phyloP scores from a whole-genome alignment of 495 filamentous ascomycete genomes.

The Penicillium mononematosum region DNA sequence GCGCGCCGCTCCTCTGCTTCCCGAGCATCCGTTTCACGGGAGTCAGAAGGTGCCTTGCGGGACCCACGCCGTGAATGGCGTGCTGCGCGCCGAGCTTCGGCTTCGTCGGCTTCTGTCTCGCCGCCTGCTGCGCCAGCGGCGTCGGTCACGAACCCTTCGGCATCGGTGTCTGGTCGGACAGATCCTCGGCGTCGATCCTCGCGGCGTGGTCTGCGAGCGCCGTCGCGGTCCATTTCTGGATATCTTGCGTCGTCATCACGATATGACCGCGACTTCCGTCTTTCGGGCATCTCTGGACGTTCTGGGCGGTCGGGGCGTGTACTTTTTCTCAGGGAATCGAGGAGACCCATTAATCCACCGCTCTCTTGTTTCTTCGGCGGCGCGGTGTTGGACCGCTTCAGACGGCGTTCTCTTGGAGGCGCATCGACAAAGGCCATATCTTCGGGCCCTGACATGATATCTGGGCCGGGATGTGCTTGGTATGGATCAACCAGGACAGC shows the following conservation, averaged over 20 bases:
- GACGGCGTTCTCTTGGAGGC: constrained; percentile 59
- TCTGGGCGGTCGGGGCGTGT: constrained; percentile 38
- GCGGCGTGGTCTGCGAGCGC: constrained; percentile 39
- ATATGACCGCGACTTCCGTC: constrained; percentile 41
- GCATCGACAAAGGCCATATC: constrained; percentile 74
- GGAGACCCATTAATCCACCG: constrained; percentile 49
- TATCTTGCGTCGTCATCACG: constrained; percentile 39
- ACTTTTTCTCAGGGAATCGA: constrained; percentile 45
- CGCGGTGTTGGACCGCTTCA: constrained; percentile 44
- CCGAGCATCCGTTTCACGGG: constrained; percentile 30
- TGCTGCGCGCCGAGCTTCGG: constrained; percentile 52
- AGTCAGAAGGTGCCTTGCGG: constrained; percentile 37
- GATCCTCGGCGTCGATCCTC: constrained; percentile 45
- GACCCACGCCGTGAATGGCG: constrained; percentile 41
- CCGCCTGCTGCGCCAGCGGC: constrained; percentile 29
- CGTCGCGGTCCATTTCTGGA: constrained; percentile 44
- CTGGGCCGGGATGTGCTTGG: constrained; percentile 34
- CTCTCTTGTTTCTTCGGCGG: constrained; percentile 45
- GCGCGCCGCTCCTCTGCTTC: constrained; percentile 48
- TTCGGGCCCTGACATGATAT: constrained; percentile 52
- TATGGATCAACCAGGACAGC: constrained; percentile 49
- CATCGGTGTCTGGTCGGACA: constrained; percentile 43
- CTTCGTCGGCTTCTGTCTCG: constrained; percentile 51
- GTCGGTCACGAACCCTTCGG: constrained; percentile 47
- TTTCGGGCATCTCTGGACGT: constrained; percentile 39